A percentile compares a stretch with the other conserved stretches of the same genome.
These are phyloP conservation scores for Metschnikowia hibisci DNA, from an alignment of 805 yeast genomes.

Conservation along the genomic window DNA sequence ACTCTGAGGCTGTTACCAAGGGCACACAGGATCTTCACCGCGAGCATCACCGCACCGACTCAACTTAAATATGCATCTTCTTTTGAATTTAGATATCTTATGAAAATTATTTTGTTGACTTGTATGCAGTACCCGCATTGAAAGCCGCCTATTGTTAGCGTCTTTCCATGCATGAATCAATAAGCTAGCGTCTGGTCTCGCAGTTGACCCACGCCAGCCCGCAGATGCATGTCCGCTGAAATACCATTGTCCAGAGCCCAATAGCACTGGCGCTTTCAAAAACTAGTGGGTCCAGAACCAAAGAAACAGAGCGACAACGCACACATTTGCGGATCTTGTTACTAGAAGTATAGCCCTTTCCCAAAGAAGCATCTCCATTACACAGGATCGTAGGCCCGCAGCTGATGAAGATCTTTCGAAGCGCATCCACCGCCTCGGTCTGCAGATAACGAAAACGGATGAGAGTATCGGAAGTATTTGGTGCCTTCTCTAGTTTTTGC, in stretches of 20 bases:
- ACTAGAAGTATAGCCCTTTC: constrained; percentile 12
- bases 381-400: constrained; percentile 11
- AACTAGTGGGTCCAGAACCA: constrained; percentile 36
- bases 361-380: constrained; percentile 13
- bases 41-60: not conserved
- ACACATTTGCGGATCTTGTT: constrained; percentile 34
- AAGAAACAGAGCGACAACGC: constrained; percentile 41
- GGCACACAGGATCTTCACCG: not conserved
- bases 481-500: not conserved
- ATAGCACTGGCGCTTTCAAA: constrained; percentile 30
- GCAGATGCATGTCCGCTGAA: constrained; percentile 72
- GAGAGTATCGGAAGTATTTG: constrained; percentile 2
- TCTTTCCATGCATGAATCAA: too few relatives aligned
- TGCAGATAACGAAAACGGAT: constrained; percentile 19
- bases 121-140: not conserved
- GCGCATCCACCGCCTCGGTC: constrained; percentile 33
- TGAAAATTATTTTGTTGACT: too few relatives aligned
- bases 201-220: constrained; percentile 70
- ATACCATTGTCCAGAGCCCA: constrained; percentile 57
- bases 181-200: not conserved
- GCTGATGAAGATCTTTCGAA: constrained; percentile 33
- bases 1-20: not conserved
- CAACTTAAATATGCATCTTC: too few relatives aligned
- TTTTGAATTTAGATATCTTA: too few relatives aligned
- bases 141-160: too few relatives aligned